Percentiles rank a stretch among this genome's conserved stretches.
These are phyloP conservation scores for Stenocarpella maydis DNA, from an alignment of 2,329 filamentous ascomycete genomes.

Conservation along the genomic window DNA sequence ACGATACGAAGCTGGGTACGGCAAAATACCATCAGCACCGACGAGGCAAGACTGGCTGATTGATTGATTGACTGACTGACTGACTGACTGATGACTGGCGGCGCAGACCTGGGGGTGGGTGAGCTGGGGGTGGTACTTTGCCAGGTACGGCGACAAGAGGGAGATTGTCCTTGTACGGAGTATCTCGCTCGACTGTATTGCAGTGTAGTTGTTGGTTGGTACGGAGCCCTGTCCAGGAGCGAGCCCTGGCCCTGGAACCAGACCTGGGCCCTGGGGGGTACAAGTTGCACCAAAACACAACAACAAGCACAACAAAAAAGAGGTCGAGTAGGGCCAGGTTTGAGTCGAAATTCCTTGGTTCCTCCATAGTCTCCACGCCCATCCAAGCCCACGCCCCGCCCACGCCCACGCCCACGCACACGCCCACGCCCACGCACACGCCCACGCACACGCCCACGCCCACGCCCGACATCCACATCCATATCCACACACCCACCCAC, in stretches of 20 bases:
- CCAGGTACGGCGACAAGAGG: neutral
- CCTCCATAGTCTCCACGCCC: neutral
- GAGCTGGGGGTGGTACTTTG: slow-evolving; percentile 30
- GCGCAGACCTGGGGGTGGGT: slow-evolving; percentile 29
- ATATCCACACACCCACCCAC: slow-evolving; percentile 12
- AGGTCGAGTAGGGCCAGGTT: slow-evolving; percentile 5
- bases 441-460: neutral
- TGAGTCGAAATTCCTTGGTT: slow-evolving; percentile 16
- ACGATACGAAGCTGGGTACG: neutral
- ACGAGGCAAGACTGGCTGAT: neutral
- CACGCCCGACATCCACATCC: neutral
- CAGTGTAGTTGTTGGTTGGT: too few species aligned
- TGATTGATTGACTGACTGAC: too few species aligned
- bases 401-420: neutral
- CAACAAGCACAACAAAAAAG: too few species aligned
- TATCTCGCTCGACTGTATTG: slow-evolving; percentile 27
- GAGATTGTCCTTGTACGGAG: neutral
- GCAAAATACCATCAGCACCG: neutral
- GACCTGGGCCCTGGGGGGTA: neutral
- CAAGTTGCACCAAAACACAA: neutral
- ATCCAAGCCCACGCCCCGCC: neutral
- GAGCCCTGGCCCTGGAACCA: slow-evolving; percentile 12
- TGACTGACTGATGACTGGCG: neutral
- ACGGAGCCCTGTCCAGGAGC: neutral
- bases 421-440: neutral